Conservation (phyloP, 2,329 filamentous ascomycete species). For the Fusarium marasasianum region DNA sequence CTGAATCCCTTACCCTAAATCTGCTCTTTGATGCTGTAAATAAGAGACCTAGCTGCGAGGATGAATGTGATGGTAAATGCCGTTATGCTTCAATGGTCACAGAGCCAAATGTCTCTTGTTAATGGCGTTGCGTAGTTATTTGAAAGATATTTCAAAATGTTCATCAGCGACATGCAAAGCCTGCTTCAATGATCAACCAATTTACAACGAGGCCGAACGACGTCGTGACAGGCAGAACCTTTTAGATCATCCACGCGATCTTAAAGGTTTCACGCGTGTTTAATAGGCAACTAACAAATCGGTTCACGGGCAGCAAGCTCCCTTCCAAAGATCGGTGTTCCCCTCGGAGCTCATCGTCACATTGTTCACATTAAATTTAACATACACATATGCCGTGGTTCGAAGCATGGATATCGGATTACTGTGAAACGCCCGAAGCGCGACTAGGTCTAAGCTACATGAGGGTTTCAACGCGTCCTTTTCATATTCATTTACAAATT, state of each 20-base stretch:
- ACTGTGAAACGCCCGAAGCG: no score
- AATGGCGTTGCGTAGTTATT: accelerated
- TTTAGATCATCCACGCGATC: neutral
- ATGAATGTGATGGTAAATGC: accelerated
- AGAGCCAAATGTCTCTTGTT: no score
- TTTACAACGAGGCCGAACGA: accelerated
- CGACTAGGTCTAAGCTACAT: no score
- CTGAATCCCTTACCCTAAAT: neutral
- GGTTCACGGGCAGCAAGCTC: neutral
- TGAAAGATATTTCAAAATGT: neutral
- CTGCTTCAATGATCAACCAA: accelerated
- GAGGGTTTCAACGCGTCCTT: no score
- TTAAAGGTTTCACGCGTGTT: neutral
- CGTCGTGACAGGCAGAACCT: neutral
- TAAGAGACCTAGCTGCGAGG: accelerated
- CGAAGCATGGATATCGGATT: no score
- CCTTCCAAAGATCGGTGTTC: accelerated
- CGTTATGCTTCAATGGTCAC: accelerated
- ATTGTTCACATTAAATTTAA: neutral
- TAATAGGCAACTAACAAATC: no score
- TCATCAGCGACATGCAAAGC: neutral
- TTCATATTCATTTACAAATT: no score
- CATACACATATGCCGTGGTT: no score
- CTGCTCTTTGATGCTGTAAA: neutral
- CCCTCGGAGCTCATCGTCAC: neutral